Conservation (phyloP, 345 rosid species). For the Capsella bursapastoris region DNA sequence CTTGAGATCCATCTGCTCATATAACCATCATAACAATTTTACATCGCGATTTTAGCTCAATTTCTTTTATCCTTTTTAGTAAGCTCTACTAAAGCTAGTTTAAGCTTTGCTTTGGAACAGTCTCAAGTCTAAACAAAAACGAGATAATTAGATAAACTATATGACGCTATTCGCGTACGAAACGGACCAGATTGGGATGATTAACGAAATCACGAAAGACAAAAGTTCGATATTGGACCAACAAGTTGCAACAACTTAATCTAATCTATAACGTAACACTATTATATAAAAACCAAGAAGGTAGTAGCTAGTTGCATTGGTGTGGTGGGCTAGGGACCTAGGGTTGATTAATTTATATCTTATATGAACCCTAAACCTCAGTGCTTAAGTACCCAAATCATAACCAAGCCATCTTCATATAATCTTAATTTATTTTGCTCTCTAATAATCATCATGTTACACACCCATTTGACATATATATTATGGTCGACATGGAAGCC, state of each 20-base stretch:
- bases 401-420: slow-evolving; percentile 3
- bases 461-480: slow-evolving; percentile 3
- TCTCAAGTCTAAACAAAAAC: background rate
- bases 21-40: too few relatives aligned
- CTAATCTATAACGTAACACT: background rate
- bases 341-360: slow-evolving; percentile 18
- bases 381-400: slow-evolving; percentile 31
- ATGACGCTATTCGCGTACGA: slow-evolving; percentile 2
- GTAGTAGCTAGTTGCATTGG: slow-evolving; percentile 5
- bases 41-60: too few relatives aligned
- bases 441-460: background rate
- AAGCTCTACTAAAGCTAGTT: too few relatives aligned
- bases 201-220: slow-evolving; percentile 7
- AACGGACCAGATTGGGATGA: slow-evolving; percentile 31
- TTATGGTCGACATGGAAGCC: slow-evolving; percentile 28
- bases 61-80: too few relatives aligned
- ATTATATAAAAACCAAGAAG: slow-evolving; percentile 21
- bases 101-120: background rate
- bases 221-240: slow-evolving; percentile 11
- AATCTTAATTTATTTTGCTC: background rate
- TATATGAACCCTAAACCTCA: slow-evolving; percentile 16
- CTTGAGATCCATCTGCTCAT: too few relatives aligned
- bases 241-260: slow-evolving; percentile 35
- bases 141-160: background rate
- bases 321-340: slow-evolving; percentile 21